Percentiles rank a stretch among this genome's conserved stretches.
Conservation (phyloP, 306 rosid species). For the Carpinus viminea region DNA sequence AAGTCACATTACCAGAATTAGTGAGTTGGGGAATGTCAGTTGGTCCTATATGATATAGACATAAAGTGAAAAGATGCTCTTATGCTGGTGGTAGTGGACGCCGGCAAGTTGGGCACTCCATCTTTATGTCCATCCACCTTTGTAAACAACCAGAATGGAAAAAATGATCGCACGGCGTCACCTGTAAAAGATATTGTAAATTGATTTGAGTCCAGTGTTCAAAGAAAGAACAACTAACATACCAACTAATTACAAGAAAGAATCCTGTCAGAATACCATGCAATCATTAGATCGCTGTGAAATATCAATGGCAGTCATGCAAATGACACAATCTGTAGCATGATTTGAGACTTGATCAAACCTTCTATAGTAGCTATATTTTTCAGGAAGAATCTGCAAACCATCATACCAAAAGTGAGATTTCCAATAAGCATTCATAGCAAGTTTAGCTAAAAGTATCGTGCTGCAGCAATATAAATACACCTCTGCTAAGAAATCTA, state of each 20-base stretch:
- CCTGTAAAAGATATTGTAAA: slow-evolving; percentile 45
- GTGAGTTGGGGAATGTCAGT: slow-evolving; percentile 50
- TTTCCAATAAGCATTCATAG: slow-evolving; percentile 13
- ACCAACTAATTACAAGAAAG: not conserved
- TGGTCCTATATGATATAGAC: slow-evolving; percentile 56
- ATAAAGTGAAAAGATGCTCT: slow-evolving; percentile 26
- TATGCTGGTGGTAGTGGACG: slow-evolving; percentile 89
- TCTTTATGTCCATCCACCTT: slow-evolving; percentile 99
- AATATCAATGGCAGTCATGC: slow-evolving; percentile 85
- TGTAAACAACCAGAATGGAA: slow-evolving; percentile 96
- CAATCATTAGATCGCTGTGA: slow-evolving; percentile 70
- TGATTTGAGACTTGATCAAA: slow-evolving; percentile 62
- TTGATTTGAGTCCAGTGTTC: slow-evolving; percentile 29
- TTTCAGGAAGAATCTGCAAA: slow-evolving; percentile 89
- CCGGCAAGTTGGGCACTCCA: slow-evolving; percentile 99
- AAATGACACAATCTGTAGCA: slow-evolving; percentile 85
- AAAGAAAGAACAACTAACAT: slow-evolving; percentile 15
- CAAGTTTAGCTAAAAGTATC: slow-evolving; percentile 15
- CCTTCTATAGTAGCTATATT: slow-evolving; percentile 83
- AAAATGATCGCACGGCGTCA: slow-evolving; percentile 97
- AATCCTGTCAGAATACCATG: slow-evolving; percentile 59
- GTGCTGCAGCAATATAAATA: slow-evolving; percentile 2
- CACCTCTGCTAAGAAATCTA: slow-evolving; percentile 8
- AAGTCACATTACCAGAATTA: slow-evolving; percentile 47
- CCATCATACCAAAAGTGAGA: slow-evolving; percentile 27